Evolutionary conservation across 106 monocot species (phyloP).

Genomic region (Phalaenopsis aphrodite): DNA sequence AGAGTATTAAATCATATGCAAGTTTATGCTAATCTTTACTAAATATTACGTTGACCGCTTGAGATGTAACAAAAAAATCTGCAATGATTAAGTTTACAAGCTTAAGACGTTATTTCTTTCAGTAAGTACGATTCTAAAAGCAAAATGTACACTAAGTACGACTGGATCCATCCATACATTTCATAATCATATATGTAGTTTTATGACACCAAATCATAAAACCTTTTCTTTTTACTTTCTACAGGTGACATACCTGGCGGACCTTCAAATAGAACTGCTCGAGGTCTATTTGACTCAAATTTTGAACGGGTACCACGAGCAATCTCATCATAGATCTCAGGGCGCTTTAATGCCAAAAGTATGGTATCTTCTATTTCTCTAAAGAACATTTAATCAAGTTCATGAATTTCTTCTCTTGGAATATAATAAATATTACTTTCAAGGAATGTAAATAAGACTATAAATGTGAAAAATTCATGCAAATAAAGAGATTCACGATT

Average conservation of each 20-base stretch:
- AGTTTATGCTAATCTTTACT: not conserved
- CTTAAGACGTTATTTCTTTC: not conserved
- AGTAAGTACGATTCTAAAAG: not conserved
- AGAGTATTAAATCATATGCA: not conserved
- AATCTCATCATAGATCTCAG: slow-evolving; percentile 93
- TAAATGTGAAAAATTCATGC: not conserved
- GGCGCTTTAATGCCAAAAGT: slow-evolving; percentile 68
- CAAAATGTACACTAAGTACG: not conserved
- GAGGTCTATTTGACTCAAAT: slow-evolving; percentile 90
- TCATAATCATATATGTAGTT: not conserved
- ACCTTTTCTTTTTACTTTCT: not conserved
- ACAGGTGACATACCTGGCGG: slow-evolving; percentile 62
- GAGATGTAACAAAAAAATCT: not conserved
- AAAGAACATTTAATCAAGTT: not conserved
- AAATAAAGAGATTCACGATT: not conserved
- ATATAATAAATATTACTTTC: not conserved
- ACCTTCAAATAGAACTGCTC: slow-evolving; percentile 95
- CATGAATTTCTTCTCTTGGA: not conserved
- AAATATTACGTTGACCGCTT: not conserved
- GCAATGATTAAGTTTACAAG: not conserved
- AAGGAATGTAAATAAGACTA: not conserved
- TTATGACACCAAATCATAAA: not conserved
- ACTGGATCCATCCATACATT: not conserved
- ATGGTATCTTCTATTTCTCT: slow-evolving; percentile 95
- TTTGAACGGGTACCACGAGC: slow-evolving; percentile 80